These are phyloP conservation scores for Arthrobotrys megalospora DNA, from an alignment of 2,329 filamentous ascomycete genomes.

Conservation along the genomic window DNA sequence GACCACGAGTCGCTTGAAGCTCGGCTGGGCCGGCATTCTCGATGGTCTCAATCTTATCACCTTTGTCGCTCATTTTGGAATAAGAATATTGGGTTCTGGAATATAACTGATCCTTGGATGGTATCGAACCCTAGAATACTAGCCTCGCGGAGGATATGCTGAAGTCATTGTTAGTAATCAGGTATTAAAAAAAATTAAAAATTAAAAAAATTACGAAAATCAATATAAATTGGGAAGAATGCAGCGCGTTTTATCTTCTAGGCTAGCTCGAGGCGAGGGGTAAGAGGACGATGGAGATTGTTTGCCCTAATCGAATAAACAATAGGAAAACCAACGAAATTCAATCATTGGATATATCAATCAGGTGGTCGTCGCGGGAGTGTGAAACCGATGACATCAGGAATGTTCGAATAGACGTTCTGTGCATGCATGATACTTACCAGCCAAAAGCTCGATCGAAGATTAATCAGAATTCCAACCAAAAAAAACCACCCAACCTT, in stretches of 20 bases:
- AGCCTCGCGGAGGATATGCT: constrained; percentile 12
- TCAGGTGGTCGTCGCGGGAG: neutral
- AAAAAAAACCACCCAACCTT: constrained; percentile 27
- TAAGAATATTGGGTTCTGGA: constrained; percentile 5
- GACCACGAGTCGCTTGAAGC: constrained; percentile 61
- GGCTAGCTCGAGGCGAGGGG: neutral
- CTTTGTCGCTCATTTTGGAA: constrained; percentile 55
- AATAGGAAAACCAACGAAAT: neutral
- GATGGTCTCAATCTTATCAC: constrained; percentile 54
- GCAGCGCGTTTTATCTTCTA: neutral
- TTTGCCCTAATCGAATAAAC: neutral
- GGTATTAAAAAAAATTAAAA: neutral
- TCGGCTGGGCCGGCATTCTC: constrained; percentile 42
- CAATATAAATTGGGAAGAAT: neutral
- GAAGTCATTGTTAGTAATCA: neutral
- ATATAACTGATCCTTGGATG: neutral
- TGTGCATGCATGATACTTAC: constrained; percentile 37
- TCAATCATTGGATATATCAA: neutral
- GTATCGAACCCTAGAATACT: neutral
- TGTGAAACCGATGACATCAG: constrained; percentile 1
- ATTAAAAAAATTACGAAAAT: neutral
- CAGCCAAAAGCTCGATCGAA: constrained; percentile 12
- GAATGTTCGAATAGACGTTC: neutral
- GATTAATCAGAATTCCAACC: constrained; percentile 30
- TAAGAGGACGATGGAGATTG: neutral